Evolutionary conservation across 164 flowering plant genomes (phyloP).

Genomic region (Amborella trichopoda): DNA sequence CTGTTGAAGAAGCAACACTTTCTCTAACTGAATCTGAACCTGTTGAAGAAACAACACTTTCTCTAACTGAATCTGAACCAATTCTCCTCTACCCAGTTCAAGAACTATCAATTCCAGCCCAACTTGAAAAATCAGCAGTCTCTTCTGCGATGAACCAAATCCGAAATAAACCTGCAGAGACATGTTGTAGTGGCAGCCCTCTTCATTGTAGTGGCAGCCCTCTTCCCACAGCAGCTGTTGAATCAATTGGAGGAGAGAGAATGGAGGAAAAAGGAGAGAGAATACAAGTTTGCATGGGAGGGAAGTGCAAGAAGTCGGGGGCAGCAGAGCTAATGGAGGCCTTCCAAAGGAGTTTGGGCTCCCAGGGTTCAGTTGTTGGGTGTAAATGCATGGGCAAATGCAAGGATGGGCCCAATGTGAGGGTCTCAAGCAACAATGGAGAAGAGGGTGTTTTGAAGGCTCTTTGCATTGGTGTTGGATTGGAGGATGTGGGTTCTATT

Average conservation of each 20-base stretch:
- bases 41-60: neutral
- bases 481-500: conserved; percentile 39
- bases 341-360: conserved; percentile 36
- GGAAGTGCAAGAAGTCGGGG: conserved; percentile 76
- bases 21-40: neutral
- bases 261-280: conserved; percentile 17
- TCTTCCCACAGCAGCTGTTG: neutral
- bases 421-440: conserved; percentile 11
- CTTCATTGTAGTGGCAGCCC: neutral
- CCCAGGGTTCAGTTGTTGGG: conserved; percentile 50
- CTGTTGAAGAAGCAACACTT: conserved; percentile 3
- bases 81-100: neutral
- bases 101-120: no score
- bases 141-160: neutral
- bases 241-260: no score
- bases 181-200: neutral
- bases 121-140: no score
- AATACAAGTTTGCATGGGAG: conserved; percentile 87
- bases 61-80: neutral
- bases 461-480: conserved; percentile 37
- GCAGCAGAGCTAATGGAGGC: conserved; percentile 38
- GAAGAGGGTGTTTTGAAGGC: conserved; percentile 18
- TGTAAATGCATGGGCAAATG: conserved; percentile 95
- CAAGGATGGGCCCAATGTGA: conserved; percentile 62
- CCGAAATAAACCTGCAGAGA: neutral